These are phyloP conservation scores for Amoebophrya sp. DNA, from an alignment of 169 alveolate species.

Conservation along the genomic window DNA sequence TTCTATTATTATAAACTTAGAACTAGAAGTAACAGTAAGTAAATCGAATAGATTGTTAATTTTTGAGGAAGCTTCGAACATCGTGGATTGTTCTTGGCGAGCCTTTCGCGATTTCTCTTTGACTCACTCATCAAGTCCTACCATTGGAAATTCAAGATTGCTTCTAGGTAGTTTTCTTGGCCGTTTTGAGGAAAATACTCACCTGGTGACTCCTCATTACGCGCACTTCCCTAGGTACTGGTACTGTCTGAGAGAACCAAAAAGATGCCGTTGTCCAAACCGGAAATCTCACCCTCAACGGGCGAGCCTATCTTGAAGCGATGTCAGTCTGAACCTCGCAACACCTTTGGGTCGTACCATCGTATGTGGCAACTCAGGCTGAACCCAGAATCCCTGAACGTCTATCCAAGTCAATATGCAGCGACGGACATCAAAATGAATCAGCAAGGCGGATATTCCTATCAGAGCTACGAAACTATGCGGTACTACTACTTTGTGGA, in stretches of 20 bases:
- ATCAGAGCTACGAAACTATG: neutral
- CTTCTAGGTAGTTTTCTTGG: too few species aligned
- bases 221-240: too few species aligned
- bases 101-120: too few species aligned
- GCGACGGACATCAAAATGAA: neutral
- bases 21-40: too few species aligned
- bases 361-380: neutral
- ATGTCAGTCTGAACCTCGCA: neutral
- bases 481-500: neutral
- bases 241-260: neutral
- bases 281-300: neutral
- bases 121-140: too few species aligned
- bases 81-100: too few species aligned
- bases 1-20: too few species aligned
- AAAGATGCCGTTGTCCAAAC: neutral
- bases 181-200: too few species aligned
- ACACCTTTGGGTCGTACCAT: neutral
- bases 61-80: too few species aligned
- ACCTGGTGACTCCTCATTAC: too few species aligned
- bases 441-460: neutral
- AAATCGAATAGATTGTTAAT: too few species aligned
- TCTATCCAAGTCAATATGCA: neutral
- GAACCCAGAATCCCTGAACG: neutral
- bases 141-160: too few species aligned
- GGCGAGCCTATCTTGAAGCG: neutral